phyloP scores from a whole-genome alignment of 495 filamentous ascomycete species.

The Annulohypoxylon nitens region DNA sequence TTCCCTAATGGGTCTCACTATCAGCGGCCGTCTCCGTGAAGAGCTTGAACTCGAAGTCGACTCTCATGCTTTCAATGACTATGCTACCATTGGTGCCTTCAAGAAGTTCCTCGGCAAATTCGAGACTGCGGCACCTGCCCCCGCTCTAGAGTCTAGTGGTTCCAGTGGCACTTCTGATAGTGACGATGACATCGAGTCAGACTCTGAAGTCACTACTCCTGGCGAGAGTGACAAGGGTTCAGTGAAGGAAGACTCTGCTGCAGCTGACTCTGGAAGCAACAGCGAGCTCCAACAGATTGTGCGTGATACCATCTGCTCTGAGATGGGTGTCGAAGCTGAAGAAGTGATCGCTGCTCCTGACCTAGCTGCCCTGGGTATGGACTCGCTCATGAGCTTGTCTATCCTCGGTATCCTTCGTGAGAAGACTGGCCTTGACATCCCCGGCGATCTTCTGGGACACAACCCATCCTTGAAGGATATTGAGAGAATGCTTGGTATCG shows the following conservation, averaged over 20 bases:
- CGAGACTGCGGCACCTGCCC: conserved; percentile 51
- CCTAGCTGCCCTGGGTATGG: conserved; percentile 69
- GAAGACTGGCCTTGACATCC: conserved; percentile 64
- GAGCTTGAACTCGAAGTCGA: conserved; percentile 70
- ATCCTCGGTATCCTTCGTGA: conserved; percentile 71
- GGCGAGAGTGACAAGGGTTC: conserved; percentile 61
- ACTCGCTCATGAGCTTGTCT: conserved; percentile 70
- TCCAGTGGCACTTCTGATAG: conserved; percentile 55
- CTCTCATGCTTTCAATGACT: conserved; percentile 65
- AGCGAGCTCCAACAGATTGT: conserved; percentile 66
- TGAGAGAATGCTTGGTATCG: conserved; percentile 62
- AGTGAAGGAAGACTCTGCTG: conserved; percentile 54
- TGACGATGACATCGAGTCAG: conserved; percentile 59
- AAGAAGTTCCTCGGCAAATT: conserved; percentile 68
- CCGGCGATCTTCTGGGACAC: conserved; percentile 61
- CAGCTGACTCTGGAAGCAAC: conserved; percentile 48
- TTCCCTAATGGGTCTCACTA: conserved; percentile 69
- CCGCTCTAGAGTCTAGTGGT: conserved; percentile 52
- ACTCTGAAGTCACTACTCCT: conserved; percentile 63
- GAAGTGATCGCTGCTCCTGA: conserved; percentile 69
- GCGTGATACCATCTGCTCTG: conserved; percentile 71
- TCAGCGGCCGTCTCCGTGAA: conserved; percentile 67
- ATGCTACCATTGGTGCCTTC: conserved; percentile 70
- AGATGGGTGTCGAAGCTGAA: conserved; percentile 75
- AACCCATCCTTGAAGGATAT: conserved; percentile 63